Evolutionary conservation across 306 rosid species (phyloP), one percentile per base, ranked within the genome.

Genomic region (Cicer pinnatifidum): DNA sequence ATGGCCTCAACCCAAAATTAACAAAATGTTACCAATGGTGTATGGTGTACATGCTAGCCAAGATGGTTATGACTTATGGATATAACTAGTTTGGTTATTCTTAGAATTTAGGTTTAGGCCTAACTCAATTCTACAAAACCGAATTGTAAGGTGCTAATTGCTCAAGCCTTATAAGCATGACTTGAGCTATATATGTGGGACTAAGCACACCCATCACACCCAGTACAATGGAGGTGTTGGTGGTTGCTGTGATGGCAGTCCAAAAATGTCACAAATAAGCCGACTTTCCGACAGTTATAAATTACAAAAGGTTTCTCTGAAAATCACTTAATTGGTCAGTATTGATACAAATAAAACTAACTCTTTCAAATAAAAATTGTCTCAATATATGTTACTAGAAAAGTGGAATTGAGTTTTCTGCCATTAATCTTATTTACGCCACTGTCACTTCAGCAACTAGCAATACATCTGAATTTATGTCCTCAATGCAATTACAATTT

Each of bases 351-450:
- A 12, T 45, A 67, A 62, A 23, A 43, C 5, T 15, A 3, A 28
- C 41, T 44, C 50, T 10, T 51, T 38, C 11, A 52, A 52, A 39
- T 10, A 54, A 50, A 37, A 7, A 1, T 41, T 77, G 52, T 59
- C 40, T 11, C 41, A 13, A 53, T 63, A 7, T 16, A 35, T 38
- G 16, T 59, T 15, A 11, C 4, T 68, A 46, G 68, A n/a, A 9
- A 46, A 58, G 39, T 47, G n/a, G 16, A 16, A 51, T 77, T 48
- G 63, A 12, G 47, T 59, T 69, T 48, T 59, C 39, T 47, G 61
- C 35, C 72, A 61, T 47, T 47, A 77, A 57, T 47, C 59, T 7
- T 45, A 23, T 17, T 61, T 17, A 7, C 12, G 9, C 75, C 19
- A 17, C 52, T 11, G 35, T 11, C 69, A 17, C 63, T 16, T 76